Conservation (phyloP, 2,329 filamentous ascomycete genomes). For the Lachnellula suecica region DNA sequence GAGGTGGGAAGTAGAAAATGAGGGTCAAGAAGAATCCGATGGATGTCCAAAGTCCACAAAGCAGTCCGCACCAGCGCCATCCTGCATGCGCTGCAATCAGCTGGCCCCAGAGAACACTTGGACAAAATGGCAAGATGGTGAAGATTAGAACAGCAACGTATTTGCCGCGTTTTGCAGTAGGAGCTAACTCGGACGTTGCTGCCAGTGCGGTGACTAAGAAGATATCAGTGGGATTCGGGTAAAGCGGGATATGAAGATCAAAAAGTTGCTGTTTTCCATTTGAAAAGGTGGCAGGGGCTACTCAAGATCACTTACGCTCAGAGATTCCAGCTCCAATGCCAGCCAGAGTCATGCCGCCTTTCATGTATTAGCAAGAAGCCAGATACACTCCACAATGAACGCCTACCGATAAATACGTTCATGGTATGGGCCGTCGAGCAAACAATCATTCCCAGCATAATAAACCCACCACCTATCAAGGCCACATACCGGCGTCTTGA, state of each 20-base stretch:
- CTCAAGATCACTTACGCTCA: slow-evolving; percentile 38
- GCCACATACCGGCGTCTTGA: slow-evolving; percentile 53
- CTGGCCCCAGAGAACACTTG: slow-evolving; percentile 60
- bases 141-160: slow-evolving; percentile 61
- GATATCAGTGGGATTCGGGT: neutral
- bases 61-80: slow-evolving; percentile 55
- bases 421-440: slow-evolving; percentile 56
- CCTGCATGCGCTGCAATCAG: slow-evolving; percentile 45
- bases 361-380: neutral
- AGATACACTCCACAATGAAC: neutral
- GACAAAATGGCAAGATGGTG: slow-evolving; percentile 60
- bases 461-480: slow-evolving; percentile 49
- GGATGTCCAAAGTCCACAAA: slow-evolving; percentile 52
- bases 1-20: slow-evolving; percentile 54
- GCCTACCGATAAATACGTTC: slow-evolving; percentile 59
- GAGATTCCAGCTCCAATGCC: slow-evolving; percentile 67
- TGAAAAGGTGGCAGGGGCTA: neutral
- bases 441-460: slow-evolving; percentile 60
- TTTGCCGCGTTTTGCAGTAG: slow-evolving; percentile 59
- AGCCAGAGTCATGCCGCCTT: slow-evolving; percentile 51
- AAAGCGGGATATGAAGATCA: too few species aligned
- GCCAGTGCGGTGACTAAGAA: slow-evolving; percentile 58
- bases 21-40: slow-evolving; percentile 50
- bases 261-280: neutral
- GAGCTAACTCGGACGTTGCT: slow-evolving; percentile 66